Evolutionary conservation across 306 rosid species (phyloP).

Genomic region (Cucurbita maxima): DNA sequence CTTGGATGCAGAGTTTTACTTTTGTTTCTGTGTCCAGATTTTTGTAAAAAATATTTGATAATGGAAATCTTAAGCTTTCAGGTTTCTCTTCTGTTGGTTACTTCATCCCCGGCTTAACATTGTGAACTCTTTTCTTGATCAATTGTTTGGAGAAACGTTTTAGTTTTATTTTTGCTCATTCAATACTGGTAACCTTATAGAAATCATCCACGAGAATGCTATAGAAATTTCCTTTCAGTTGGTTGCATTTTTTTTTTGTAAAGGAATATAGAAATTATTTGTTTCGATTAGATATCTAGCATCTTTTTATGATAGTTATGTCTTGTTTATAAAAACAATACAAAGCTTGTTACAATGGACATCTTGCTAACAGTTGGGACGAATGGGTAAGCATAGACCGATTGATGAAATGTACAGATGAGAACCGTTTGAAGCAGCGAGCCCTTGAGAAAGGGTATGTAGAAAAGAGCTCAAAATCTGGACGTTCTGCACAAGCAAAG

Average conservation of each 20-base stretch:
- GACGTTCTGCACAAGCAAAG: conserved; percentile 55
- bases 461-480: conserved; percentile 57
- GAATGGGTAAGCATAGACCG: conserved; percentile 86
- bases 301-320: conserved; percentile 27
- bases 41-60: neutral
- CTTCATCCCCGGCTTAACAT: neutral
- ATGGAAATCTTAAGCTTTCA: neutral
- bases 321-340: conserved; percentile 35
- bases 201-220: neutral
- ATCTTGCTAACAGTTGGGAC: conserved; percentile 96
- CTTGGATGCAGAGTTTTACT: neutral
- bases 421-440: conserved; percentile 52
- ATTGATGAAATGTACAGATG: conserved; percentile 60
- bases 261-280: neutral
- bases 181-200: neutral
- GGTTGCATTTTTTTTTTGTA: neutral
- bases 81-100: neutral
- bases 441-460: conserved; percentile 52
- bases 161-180: neutral
- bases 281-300: neutral
- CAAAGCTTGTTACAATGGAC: conserved; percentile 48
- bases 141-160: neutral
- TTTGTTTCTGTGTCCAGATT: neutral
- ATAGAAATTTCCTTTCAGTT: neutral
- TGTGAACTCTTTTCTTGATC: neutral